Base-by-base conservation (phyloP, 2,329 filamentous ascomycete genomes). In the Nemania sp. region DNA sequence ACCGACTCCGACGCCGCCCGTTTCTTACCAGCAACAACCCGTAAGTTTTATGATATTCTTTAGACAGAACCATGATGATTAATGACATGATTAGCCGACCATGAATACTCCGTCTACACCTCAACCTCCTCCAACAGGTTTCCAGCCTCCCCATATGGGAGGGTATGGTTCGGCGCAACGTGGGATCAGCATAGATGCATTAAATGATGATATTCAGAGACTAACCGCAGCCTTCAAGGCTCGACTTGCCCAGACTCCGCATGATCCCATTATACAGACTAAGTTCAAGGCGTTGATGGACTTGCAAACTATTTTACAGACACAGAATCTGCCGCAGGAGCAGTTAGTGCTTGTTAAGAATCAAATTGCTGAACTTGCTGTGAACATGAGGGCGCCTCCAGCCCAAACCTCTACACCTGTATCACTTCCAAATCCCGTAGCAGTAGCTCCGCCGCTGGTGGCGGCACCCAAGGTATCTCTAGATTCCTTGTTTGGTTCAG, bases 261-360 rank as follows among this genome's bases (percentile, higher is more conserved):
- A 90, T 84, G 92, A 97, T 84, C 82, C 86, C 80, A 88, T 89
- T 81, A 86, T 93, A 78, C 91, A 93, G 79, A 90, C 89, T 77
- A 93, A 92, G 81, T 84, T 97, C 77, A 92, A 93, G 82, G 93
- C 94, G 70, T 88, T 98, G 74, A 84, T 94, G 80, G 93, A 96
- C 80, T 87, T 98, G 72, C 93, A 97, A 82, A 89, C 86, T 73
- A 88, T 95, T 73, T 84, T 98, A 77, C 89, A 92, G 79, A 90
- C 86, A 74, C 92, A 93, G 80, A 90, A 90, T 77, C 85, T 97
- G 78, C 91, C 91, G 67, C 89, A 90, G 75, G 90, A 94, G 77
- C 92, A 97, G 82, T 87, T 97, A 78, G 89, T 92, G 81, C 88
- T 92, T 79, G 92, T 97, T 81, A 93, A 91, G 81, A 90, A 91